These are phyloP conservation scores for Parachaetomium inaequale DNA, from an alignment of 495 filamentous ascomycete genomes.

Conservation along the genomic window DNA sequence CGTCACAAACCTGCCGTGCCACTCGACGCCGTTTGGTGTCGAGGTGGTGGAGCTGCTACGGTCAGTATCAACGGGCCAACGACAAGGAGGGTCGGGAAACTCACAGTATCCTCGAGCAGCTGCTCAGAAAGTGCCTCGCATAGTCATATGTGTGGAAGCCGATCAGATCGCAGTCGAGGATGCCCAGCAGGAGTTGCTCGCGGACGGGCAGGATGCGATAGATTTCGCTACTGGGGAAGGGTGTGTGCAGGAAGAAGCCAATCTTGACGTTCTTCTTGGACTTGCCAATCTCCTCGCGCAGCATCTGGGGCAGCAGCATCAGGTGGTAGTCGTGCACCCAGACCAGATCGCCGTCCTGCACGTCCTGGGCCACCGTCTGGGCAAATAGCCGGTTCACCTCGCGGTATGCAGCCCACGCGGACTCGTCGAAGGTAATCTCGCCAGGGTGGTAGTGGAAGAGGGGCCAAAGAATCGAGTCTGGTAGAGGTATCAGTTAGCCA, in stretches of 20 bases:
- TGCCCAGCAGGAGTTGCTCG: conserved; percentile 72
- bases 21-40: conserved; percentile 80
- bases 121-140: conserved; percentile 81
- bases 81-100: conserved; percentile 21
- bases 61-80: conserved; percentile 1
- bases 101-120: conserved; percentile 77
- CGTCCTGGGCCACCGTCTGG: conserved; percentile 65
- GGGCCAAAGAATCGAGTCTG: conserved; percentile 93
- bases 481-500: neutral
- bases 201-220: conserved; percentile 86
- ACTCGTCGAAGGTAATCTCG: conserved; percentile 87
- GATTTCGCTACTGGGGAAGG: conserved; percentile 89
- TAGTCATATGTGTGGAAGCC: conserved; percentile 97
- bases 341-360: conserved; percentile 75
- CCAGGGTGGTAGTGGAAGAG: conserved; percentile 94
- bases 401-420: conserved; percentile 79
- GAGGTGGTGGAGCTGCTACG: conserved; percentile 62
- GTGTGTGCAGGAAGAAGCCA: conserved; percentile 92
- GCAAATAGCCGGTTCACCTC: conserved; percentile 86
- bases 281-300: conserved; percentile 68
- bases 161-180: conserved; percentile 80
- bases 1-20: conserved; percentile 65
- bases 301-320: conserved; percentile 82
- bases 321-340: conserved; percentile 98
- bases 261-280: conserved; percentile 78